Base-by-base conservation (phyloP, 306 rosid genomes). In the Argentina anserina region DNA sequence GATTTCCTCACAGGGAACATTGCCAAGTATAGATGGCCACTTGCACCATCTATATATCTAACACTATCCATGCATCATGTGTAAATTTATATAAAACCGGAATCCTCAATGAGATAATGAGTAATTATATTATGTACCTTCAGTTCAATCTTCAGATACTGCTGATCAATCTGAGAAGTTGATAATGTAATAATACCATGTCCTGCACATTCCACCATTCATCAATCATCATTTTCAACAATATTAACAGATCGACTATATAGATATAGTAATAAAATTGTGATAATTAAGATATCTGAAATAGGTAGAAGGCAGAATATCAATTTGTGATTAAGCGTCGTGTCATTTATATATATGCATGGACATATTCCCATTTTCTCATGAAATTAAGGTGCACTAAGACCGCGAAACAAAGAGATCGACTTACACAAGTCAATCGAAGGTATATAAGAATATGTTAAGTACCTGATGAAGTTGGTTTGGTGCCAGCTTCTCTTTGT, bases 171-270 rank as follows among this genome's bases (percentile, higher is more conserved):
- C 60, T 47, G 80, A 66, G 65, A 71, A 64, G 42, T 17, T 31
- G 74, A 34, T 59, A 66, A 71, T 71, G 50, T 41, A 34, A 60
- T 3, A 39, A 71, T 65, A 62, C 62, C 68, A 25, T 23, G 65
- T 69, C 79, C 92, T 87, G 88, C 73, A 80, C 36, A 72, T 59
- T 62, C 65, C 45, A 72, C 83, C 45, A 26, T 42, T 45, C 47
- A 20, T 78, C n/a, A 76, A 26, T 61, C 23, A 10, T 18, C 72
- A 62, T 9, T 25, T 4, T 8, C 34, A 37, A 15, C 2, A 70
- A 47, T n/a, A 55, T 23, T n/a, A 23, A 50, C 26, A 50, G 20
- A 50, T 12, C 20, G 9, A 33, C 36, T 28, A 26, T 11, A 25
- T 21, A 52, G 3, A 9, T 26, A 23, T 56, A 18, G 14, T 18